Conservation (phyloP, 495 filamentous ascomycete species). For the Talaromyces liani region DNA sequence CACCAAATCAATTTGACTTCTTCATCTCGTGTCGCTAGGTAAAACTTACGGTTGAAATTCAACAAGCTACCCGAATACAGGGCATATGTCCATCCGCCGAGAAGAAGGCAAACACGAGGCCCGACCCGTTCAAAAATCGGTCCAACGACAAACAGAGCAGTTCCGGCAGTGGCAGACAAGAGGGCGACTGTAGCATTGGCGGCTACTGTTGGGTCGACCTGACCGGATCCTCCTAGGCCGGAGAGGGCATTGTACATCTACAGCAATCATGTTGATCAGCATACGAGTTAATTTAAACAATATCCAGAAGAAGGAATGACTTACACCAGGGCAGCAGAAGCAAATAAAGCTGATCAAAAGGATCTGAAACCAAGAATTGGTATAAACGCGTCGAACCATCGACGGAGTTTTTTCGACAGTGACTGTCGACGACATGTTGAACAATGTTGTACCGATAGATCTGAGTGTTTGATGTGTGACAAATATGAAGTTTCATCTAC, state of each 20-base stretch:
- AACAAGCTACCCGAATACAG: conserved; percentile 36
- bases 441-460: background rate
- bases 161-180: conserved; percentile 29
- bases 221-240: conserved; percentile 49
- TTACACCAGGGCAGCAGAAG: conserved; percentile 69
- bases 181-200: conserved; percentile 37
- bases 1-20: too few relatives aligned
- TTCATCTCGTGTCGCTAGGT: background rate
- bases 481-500: background rate
- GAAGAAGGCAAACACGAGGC: conserved; percentile 28
- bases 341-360: conserved; percentile 53
- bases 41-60: conserved; percentile 27
- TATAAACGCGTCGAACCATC: conserved; percentile 17
- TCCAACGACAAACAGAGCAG: conserved; percentile 35
- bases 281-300: background rate
- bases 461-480: background rate
- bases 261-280: background rate
- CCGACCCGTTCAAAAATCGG: conserved; percentile 36
- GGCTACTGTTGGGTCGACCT: conserved; percentile 33
- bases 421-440: conserved; percentile 3
- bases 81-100: conserved; percentile 38
- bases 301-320: conserved; percentile 7
- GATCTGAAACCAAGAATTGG: conserved; percentile 35
- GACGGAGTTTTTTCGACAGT: conserved; percentile 2
- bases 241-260: conserved; percentile 66